Conservation (phyloP, 106 monocot genomes). For the Triglochin maritima region DNA sequence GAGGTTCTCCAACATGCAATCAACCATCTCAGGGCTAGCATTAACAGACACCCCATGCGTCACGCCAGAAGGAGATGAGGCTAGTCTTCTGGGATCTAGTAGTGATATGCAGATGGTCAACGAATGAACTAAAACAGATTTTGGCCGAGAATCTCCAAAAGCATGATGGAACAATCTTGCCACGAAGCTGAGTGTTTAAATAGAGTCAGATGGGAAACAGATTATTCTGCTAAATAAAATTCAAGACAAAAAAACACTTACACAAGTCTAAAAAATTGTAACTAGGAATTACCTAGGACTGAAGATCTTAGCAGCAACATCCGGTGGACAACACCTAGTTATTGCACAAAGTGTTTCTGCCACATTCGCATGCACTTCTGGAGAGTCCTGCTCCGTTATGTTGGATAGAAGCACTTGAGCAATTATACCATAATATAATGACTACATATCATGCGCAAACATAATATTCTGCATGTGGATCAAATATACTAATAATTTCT, state of each 20-base stretch:
- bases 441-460: no score
- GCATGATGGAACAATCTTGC: constrained; percentile 17
- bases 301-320: constrained; percentile 9
- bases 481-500: no score
- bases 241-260: no score
- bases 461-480: no score
- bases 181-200: constrained; percentile 6
- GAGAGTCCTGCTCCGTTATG: constrained; percentile 27
- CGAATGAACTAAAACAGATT: constrained; percentile 20
- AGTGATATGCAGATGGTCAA: constrained; percentile 18
- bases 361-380: constrained; percentile 73
- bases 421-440: no score
- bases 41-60: constrained; percentile 2
- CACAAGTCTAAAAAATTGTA: no score
- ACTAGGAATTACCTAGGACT: constrained; percentile 12
- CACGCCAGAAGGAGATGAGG: constrained; percentile 1
- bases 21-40: constrained; percentile 1
- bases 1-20: constrained; percentile 5
- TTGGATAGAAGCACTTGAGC: no score
- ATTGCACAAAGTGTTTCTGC: constrained; percentile 66
- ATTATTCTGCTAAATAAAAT: no score
- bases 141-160: constrained; percentile 8
- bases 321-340: constrained; percentile 49
- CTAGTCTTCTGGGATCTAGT: constrained; percentile 14
- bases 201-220: no score